Evolutionary conservation across 2,329 filamentous ascomycete genomes (phyloP), one percentile per base, ranked within the genome.

Genomic region (Zopfia rhizophila): DNA sequence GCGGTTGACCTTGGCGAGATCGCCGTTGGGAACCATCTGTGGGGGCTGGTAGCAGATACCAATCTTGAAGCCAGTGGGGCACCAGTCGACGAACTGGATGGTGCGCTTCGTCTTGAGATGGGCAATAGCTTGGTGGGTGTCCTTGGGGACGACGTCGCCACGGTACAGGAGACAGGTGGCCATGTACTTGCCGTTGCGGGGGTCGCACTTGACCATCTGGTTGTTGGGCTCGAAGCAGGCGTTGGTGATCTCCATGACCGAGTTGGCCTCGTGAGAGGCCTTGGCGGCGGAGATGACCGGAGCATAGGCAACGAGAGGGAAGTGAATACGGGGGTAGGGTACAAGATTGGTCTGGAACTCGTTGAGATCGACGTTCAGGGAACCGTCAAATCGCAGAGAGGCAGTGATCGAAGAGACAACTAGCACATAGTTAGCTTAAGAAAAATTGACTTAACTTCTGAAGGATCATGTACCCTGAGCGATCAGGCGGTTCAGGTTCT

Each of bases 341-440:
- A 99, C 93, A 78, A 99, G 80, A 84, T 99, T 99, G 79, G 93
- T 99, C 86, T 99, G 93, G 90, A 99, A 99, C 83, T 99, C 93
- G 84, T 97, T 97, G 63, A 99, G 81, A 77, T 99, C 93, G 80
- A 99, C 94, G 80, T 99, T 99, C 67, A 99, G 89, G 63, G 94
- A 97, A 61, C 93, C 93, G 72, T 97, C 93, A 79, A 97, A 99
- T 73, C 93, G 92, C 70, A 99, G 91, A 61, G 93, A 97, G 59
- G 93, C 92, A 62, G 93, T 99, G 78, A 97, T 97, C 67, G 93
- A 97, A 41, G 92, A 97, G 66, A 99, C 94, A 64, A 99, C 93
- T 93, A 56, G 13, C 25, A 45, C 25, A 17, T 37, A 33, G 55
- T 75, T 68, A 73, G 63, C 56, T 57, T 51, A 39, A 36, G 16